A percentile compares a stretch with the other conserved stretches of the same genome.
These are phyloP conservation scores for Penicillium samsonianum DNA, from an alignment of 495 filamentous ascomycete genomes.

Conservation along the genomic window DNA sequence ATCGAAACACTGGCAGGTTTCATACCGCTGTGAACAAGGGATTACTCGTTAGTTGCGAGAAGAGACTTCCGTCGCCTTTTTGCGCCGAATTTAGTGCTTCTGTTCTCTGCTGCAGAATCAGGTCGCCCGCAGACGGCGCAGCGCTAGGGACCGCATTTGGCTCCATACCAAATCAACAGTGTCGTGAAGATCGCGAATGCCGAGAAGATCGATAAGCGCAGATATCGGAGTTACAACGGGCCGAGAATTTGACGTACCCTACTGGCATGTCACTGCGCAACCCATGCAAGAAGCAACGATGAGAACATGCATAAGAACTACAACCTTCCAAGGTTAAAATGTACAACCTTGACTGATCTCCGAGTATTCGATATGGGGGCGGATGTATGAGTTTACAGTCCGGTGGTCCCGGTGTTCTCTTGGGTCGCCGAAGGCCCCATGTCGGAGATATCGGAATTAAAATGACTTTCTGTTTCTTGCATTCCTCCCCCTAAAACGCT, in stretches of 20 bases:
- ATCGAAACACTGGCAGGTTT: constrained; percentile 8
- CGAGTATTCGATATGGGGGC: background rate
- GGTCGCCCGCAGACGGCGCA: constrained; percentile 39
- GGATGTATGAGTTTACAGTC: background rate
- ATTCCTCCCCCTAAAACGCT: constrained; percentile 11
- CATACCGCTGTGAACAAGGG: constrained; percentile 69
- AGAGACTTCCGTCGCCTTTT: constrained; percentile 43
- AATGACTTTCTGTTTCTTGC: constrained; percentile 6
- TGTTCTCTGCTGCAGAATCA: constrained; percentile 43
- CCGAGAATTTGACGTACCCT: constrained; percentile 22
- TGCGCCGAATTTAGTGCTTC: constrained; percentile 35
- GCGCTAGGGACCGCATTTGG: constrained; percentile 38
- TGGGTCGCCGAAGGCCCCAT: constrained; percentile 13
- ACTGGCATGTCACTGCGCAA: background rate
- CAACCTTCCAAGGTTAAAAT: background rate
- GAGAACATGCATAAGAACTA: background rate
- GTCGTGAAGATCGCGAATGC: constrained; percentile 16
- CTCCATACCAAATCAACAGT: constrained; percentile 35
- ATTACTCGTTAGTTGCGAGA: constrained; percentile 60
- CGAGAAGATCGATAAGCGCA: constrained; percentile 25
- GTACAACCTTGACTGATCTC: background rate
- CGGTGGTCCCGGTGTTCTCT: constrained; percentile 6
- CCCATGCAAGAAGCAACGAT: background rate
- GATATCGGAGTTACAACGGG: constrained; percentile 40
- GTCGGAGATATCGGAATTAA: constrained; percentile 28